Evolutionary conservation across 495 filamentous ascomycete species (phyloP).

Genomic region (Penicillium simplicissimum): DNA sequence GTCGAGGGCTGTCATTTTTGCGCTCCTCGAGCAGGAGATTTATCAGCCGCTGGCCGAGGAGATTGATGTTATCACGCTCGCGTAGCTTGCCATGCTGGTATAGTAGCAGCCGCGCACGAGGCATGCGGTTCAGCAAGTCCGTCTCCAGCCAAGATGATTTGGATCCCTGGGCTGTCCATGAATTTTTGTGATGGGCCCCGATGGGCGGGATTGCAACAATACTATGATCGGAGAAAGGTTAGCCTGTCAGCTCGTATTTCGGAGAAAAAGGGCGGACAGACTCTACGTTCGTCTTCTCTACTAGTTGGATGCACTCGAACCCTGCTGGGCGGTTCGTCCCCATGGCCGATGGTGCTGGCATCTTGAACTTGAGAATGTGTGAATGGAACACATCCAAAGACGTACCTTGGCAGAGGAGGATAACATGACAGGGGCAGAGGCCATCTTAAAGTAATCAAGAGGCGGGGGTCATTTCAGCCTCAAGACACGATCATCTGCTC

Average conservation of each 20-base stretch:
- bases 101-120: constrained; percentile 52
- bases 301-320: constrained; percentile 21
- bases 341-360: constrained; percentile 13
- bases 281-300: constrained; percentile 39
- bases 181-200: constrained; percentile 40
- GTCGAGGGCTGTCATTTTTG: constrained; percentile 25
- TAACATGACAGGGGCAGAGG: not conserved
- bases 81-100: constrained; percentile 54
- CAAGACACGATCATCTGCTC: constrained; percentile 24
- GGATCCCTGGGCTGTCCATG: constrained; percentile 33
- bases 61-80: constrained; percentile 50
- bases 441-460: constrained; percentile 14
- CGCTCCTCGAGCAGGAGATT: constrained; percentile 45
- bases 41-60: constrained; percentile 51
- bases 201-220: constrained; percentile 48
- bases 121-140: constrained; percentile 29
- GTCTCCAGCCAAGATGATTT: constrained; percentile 30
- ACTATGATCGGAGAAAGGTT: constrained; percentile 23
- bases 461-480: constrained; percentile 22
- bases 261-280: constrained; percentile 23
- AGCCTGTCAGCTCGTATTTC: constrained; percentile 1
- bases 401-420: not conserved
- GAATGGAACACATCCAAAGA: not conserved
- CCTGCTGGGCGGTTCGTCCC: constrained; percentile 12
- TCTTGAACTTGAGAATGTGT: not conserved